Evolutionary conservation across 176 grass and related monocot genomes (phyloP).

Genomic region (Pontederia paniculata): DNA sequence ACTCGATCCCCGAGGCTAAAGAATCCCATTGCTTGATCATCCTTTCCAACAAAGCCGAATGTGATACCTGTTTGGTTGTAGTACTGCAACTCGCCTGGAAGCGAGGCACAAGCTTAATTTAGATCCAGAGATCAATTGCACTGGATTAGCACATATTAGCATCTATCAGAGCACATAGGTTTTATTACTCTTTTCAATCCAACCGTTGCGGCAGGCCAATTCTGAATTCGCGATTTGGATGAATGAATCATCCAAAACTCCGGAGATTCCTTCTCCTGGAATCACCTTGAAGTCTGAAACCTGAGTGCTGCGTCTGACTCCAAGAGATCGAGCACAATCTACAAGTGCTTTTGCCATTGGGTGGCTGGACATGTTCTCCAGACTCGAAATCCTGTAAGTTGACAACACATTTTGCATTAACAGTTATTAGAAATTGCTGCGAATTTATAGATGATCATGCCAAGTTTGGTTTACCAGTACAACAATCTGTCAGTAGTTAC

Average conservation of each 20-base stretch:
- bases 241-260: neutral
- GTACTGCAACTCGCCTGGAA: neutral
- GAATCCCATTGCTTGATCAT: constrained; percentile 1
- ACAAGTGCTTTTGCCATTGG: constrained; percentile 13
- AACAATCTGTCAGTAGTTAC: neutral
- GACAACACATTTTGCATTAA: neutral
- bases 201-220: neutral
- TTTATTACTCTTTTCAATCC: constrained; percentile 2
- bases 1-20: constrained; percentile 8
- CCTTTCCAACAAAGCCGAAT: neutral
- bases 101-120: neutral
- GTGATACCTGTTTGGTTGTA: constrained; percentile 1
- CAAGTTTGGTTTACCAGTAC: constrained; percentile 2
- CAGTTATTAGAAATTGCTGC: neutral
- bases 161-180: neutral
- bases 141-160: neutral
- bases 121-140: neutral
- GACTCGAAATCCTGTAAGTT: neutral
- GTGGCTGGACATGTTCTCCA: constrained; percentile 11
- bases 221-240: neutral
- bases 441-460: neutral
- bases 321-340: neutral
- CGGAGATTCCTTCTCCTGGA: constrained; percentile 4
- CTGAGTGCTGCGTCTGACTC: neutral
- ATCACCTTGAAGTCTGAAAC: neutral